Conservation (phyloP, 2,329 filamentous ascomycete species). For the Chaetoscypha palmicola region DNA sequence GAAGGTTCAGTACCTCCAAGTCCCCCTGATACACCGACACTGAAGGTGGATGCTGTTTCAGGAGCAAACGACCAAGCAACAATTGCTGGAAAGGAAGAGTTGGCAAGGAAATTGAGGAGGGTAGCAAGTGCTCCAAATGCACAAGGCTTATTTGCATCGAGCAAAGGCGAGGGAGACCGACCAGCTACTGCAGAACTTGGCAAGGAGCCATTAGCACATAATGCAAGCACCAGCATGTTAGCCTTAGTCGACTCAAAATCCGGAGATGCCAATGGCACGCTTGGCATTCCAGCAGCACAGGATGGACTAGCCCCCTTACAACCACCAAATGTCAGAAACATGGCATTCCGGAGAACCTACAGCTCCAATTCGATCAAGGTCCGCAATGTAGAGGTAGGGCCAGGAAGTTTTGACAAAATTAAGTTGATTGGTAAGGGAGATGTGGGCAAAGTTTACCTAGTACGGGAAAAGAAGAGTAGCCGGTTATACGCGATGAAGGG, state of each 20-base stretch:
- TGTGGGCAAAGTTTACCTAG: slow-evolving; percentile 96
- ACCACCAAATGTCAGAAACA: slow-evolving; percentile 58
- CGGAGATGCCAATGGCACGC: slow-evolving; percentile 32
- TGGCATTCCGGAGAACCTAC: slow-evolving; percentile 88
- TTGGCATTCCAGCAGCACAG: slow-evolving; percentile 36
- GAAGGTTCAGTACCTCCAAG: slow-evolving; percentile 88
- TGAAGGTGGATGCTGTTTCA: slow-evolving; percentile 64
- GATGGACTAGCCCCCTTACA: slow-evolving; percentile 57
- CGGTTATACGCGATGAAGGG: slow-evolving; percentile 98
- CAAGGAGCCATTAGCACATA: slow-evolving; percentile 67
- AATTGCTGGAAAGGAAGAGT: slow-evolving; percentile 79
- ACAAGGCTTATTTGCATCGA: slow-evolving; percentile 74
- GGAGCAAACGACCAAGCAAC: slow-evolving; percentile 59
- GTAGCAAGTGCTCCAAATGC: slow-evolving; percentile 97
- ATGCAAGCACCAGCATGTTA: slow-evolving; percentile 44
- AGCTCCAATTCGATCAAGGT: slow-evolving; percentile 99
- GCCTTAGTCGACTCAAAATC: slow-evolving; percentile 40
- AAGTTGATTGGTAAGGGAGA: slow-evolving; percentile 98
- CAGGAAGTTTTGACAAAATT: slow-evolving; percentile 97
- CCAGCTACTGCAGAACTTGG: slow-evolving; percentile 80
- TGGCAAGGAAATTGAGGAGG: slow-evolving; percentile 84
- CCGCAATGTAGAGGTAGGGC: slow-evolving; percentile 90
- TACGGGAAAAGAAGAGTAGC: slow-evolving; percentile 94
- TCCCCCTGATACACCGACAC: slow-evolving; percentile 79
- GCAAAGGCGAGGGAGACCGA: slow-evolving; percentile 53